Base-by-base conservation (phyloP, 306 rosid species). In the Citrullus mucosospermus region DNA sequence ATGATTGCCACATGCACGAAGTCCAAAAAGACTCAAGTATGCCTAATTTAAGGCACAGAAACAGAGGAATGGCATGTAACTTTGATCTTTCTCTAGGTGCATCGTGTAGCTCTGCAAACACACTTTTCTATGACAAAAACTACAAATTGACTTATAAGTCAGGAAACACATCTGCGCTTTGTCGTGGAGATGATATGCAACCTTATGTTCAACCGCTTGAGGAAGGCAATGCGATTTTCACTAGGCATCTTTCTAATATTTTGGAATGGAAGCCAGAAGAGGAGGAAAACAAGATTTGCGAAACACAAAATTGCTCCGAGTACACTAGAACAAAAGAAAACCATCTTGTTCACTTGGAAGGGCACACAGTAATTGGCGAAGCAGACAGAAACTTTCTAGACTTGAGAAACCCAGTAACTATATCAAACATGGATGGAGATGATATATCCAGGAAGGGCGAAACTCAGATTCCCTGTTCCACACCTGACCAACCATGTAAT, bases 311-410 rank as follows among this genome's bases (percentile, higher is more conserved):
- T 54, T 81, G 75, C 15, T 58, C 28, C 58, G 70, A 70, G 44
- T 62, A 67, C 70, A 72, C 77, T 75, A 77, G 44, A 48, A 60
- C 83, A 61, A 22, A 63, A 65, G 59, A 44, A 28, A 80, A 67
- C 81, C 78, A 79, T 60, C 65, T 73, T 61, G 76, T 68, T 77
- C 80, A 74, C 72, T 80, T 67, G 77, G 84, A 48, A 82, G 78
- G 79, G 41, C 82, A 54, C 5, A 50, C 17, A 32, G 78, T 41
- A 54, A 72, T 8, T 73, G 74, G 41, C 54, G 82, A 72, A 80
- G 88, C 77, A 59, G 57, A 38, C 48, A 38, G 65, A 55, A 43
- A 65, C 76, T 79, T 57, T 63, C 78, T 78, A 65, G 83, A 82
- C 57, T 77, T 71, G 32, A 62, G 78, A 72, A 85, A 18, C 34